Percentiles rank a stretch among this genome's conserved stretches.
Conservation (phyloP, 306 rosid genomes). For the Quercus glauca region DNA sequence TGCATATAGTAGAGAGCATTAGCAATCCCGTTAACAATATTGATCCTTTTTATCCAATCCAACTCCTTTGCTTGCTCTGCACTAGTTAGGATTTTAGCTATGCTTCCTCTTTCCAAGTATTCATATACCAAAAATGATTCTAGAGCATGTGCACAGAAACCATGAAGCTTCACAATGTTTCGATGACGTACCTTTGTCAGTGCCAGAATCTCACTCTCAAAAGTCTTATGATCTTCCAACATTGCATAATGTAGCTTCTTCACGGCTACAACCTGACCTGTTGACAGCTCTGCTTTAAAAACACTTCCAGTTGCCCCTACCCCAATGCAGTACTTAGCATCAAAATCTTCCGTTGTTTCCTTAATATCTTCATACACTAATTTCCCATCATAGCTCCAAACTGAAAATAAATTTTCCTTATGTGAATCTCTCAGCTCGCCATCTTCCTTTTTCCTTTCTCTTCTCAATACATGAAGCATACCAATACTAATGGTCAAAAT, state of each 20-base stretch:
- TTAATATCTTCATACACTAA: slow-evolving; percentile 27
- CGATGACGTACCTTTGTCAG: too few species aligned
- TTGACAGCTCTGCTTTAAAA: slow-evolving; percentile 32
- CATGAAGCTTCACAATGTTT: too few species aligned
- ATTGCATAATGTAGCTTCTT: slow-evolving; percentile 29
- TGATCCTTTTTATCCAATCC: slow-evolving; percentile 29
- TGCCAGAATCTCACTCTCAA: too few species aligned
- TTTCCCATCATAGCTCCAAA: slow-evolving; percentile 27
- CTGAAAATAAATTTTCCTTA: slow-evolving; percentile 8
- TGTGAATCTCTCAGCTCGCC: background rate
- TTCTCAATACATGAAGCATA: background rate
- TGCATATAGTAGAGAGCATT: slow-evolving; percentile 40
- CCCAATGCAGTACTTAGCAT: slow-evolving; percentile 29
- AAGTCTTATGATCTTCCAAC: background rate
- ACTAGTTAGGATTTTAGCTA: slow-evolving; percentile 17
- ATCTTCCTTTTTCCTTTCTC: background rate
- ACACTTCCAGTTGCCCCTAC: slow-evolving; percentile 34
- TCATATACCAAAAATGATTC: background rate
- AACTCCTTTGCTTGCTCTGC: slow-evolving; percentile 20
- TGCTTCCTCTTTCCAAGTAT: slow-evolving; percentile 37
- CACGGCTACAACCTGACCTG: slow-evolving; percentile 29
- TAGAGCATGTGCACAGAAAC: too few species aligned
- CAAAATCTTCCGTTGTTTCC: slow-evolving; percentile 36
- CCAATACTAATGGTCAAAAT: background rate
- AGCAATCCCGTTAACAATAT: slow-evolving; percentile 32